phyloP scores from a whole-genome alignment of 2,329 filamentous ascomycete genomes.

The Colletotrichum tropicicola region DNA sequence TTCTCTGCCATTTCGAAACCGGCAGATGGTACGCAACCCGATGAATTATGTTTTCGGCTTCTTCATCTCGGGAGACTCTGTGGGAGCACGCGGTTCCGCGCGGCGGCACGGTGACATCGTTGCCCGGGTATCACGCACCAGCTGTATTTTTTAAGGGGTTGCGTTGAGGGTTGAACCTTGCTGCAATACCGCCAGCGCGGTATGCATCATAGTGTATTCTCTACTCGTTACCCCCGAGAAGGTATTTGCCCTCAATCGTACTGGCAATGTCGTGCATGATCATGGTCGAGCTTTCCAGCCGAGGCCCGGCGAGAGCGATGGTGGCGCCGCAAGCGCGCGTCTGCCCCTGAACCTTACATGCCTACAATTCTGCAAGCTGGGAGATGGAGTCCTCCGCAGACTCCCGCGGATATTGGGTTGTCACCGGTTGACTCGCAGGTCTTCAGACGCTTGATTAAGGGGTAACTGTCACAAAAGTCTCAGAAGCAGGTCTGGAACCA shows the following conservation, averaged over 20 bases:
- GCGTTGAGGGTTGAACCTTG: too few relatives aligned
- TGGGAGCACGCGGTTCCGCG: background rate
- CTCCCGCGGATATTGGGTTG: background rate
- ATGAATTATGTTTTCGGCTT: conserved; percentile 12
- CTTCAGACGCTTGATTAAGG: too few relatives aligned
- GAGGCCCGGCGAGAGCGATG: too few relatives aligned
- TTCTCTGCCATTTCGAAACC: background rate
- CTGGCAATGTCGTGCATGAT: background rate
- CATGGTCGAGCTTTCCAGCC: background rate
- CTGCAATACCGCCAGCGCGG: too few relatives aligned
- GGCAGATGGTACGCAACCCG: background rate
- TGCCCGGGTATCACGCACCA: too few relatives aligned
- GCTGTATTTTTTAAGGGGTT: too few relatives aligned
- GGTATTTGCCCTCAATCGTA: background rate
- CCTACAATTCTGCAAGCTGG: too few relatives aligned
- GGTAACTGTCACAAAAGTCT: too few relatives aligned
- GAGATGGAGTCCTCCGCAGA: too few relatives aligned
- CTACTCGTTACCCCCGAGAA: too few relatives aligned
- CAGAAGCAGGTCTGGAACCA: too few relatives aligned
- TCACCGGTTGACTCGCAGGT: background rate
- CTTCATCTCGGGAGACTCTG: conserved; percentile 5
- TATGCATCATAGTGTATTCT: too few relatives aligned
- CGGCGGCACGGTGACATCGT: background rate
- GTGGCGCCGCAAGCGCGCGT: background rate
- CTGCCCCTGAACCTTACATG: background rate